Conservation (phyloP, 495 filamentous ascomycete genomes). For the Penicillium bovifimosum region DNA sequence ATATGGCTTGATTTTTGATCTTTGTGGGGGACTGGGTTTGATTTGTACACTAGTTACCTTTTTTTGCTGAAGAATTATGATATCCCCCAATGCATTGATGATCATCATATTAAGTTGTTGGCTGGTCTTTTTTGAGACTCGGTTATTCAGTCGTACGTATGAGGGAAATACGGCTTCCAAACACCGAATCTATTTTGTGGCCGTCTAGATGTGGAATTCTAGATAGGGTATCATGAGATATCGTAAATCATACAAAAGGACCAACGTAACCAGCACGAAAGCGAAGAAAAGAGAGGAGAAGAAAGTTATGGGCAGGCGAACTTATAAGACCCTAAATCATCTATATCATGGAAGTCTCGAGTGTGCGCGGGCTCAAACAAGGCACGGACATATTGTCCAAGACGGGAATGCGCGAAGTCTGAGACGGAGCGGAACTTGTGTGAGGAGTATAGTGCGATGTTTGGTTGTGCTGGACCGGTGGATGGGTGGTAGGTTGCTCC, state of each 20-base stretch:
- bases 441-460: not conserved
- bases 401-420: constrained; percentile 12
- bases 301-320: not conserved
- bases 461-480: constrained; percentile 4
- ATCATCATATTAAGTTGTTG: constrained; percentile 1
- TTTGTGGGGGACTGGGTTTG: constrained; percentile 1
- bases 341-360: constrained; percentile 25
- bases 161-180: not conserved
- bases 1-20: constrained; percentile 40
- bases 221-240: constrained; percentile 29
- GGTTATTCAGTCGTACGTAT: not conserved
- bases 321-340: not conserved
- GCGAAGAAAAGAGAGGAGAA: not conserved
- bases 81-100: constrained; percentile 29
- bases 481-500: not conserved
- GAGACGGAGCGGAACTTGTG: constrained; percentile 1
- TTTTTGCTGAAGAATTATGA: constrained; percentile 21
- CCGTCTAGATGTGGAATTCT: constrained; percentile 16
- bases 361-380: constrained; percentile 16
- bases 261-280: not conserved
- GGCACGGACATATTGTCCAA: constrained; percentile 18
- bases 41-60: constrained; percentile 21
- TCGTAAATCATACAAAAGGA: constrained; percentile 20
- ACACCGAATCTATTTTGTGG: constrained; percentile 1
- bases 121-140: not conserved